Evolutionary conservation across 495 filamentous ascomycete species (phyloP).

Genomic region (Viridothelium virens): DNA sequence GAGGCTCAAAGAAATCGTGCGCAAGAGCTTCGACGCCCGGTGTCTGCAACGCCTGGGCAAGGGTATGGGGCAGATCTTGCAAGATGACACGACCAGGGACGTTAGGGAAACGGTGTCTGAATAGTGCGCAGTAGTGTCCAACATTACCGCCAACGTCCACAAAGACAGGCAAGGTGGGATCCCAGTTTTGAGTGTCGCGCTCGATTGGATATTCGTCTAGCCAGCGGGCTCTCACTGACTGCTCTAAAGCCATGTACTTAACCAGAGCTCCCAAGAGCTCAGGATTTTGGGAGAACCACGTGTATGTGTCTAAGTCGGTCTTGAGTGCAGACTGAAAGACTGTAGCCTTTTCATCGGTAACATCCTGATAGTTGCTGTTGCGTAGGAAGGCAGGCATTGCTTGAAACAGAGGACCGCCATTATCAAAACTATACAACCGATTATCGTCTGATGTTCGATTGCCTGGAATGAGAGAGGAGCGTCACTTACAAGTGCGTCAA

Average conservation of each 20-base stretch:
- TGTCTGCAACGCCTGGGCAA: background rate
- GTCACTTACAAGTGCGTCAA: background rate
- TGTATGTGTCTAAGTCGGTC: slow-evolving; percentile 1
- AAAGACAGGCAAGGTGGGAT: slow-evolving; percentile 7
- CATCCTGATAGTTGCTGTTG: background rate
- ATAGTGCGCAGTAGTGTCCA: slow-evolving; percentile 5
- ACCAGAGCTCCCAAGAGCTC: background rate
- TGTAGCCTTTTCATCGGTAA: background rate
- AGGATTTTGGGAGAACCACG: background rate
- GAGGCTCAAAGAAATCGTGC: slow-evolving; percentile 20
- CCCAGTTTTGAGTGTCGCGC: slow-evolving; percentile 1
- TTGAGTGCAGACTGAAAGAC: slow-evolving; percentile 2
- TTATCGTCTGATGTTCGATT: background rate
- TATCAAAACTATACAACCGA: background rate
- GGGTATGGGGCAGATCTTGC: slow-evolving; percentile 14
- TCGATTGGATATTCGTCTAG: slow-evolving; percentile 3
- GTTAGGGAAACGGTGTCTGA: slow-evolving; percentile 11
- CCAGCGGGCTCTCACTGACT: background rate
- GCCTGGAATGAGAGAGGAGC: background rate
- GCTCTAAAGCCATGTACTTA: background rate
- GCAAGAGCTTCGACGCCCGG: slow-evolving; percentile 15
- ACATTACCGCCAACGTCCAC: slow-evolving; percentile 19
- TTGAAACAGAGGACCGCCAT: slow-evolving; percentile 3
- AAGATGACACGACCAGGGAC: slow-evolving; percentile 16
- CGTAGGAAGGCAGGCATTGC: background rate